phyloP scores from a whole-genome alignment of 345 rosid species.

The Arabidopsis arenosa region DNA sequence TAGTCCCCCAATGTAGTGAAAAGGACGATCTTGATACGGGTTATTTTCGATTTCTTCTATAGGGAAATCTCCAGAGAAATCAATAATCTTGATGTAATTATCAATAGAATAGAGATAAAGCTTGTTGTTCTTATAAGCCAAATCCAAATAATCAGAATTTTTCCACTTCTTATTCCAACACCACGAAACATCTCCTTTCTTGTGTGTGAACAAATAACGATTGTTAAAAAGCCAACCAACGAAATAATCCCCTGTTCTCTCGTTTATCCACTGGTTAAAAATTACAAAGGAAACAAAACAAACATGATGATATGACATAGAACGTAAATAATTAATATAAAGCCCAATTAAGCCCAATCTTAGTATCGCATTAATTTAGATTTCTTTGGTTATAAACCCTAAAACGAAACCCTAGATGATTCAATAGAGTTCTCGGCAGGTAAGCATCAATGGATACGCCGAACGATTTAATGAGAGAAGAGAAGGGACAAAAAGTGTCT shows the following conservation, averaged over 20 bases:
- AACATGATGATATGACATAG: too few species aligned
- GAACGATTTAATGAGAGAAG: neutral
- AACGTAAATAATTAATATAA: too few species aligned
- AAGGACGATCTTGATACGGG: neutral
- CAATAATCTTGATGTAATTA: neutral
- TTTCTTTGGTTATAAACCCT: too few species aligned
- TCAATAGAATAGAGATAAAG: neutral
- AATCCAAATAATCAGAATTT: neutral
- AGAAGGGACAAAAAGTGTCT: neutral
- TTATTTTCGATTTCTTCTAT: neutral
- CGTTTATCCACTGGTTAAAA: neutral
- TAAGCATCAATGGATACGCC: neutral
- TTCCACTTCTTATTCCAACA: too few species aligned
- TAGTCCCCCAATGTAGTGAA: too few species aligned
- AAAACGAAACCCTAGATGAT: too few species aligned
- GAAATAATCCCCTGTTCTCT: neutral
- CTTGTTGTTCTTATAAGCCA: neutral
- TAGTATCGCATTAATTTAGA: too few species aligned
- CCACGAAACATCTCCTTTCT: neutral
- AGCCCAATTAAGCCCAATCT: too few species aligned
- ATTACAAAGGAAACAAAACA: too few species aligned
- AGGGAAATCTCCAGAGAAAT: neutral
- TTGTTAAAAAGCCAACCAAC: neutral
- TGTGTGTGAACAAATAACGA: neutral
- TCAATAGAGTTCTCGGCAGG: too few species aligned